Evolutionary conservation across 768 basidiomycete genomes (phyloP).

Genomic region (Holtermannia corniformis): DNA sequence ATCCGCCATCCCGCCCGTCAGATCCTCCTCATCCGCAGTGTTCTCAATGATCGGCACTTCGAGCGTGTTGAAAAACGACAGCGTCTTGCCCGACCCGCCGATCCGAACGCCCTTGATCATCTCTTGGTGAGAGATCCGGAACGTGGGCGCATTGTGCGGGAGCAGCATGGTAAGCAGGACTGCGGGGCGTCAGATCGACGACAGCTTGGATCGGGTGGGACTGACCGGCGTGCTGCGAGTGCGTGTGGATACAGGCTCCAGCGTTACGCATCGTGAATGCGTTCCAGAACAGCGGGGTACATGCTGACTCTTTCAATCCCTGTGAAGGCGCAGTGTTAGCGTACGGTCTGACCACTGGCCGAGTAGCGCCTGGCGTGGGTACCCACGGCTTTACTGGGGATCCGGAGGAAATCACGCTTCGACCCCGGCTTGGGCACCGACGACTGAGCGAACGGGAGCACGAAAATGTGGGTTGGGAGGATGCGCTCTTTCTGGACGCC

Average conservation of each 20-base stretch:
- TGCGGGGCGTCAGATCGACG: constrained; percentile 19
- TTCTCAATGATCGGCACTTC: constrained; percentile 83
- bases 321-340: not conserved
- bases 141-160: constrained; percentile 52
- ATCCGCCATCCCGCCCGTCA: constrained; percentile 76
- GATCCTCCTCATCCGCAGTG: constrained; percentile 79
- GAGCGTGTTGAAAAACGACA: constrained; percentile 77
- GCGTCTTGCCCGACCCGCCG: constrained; percentile 62
- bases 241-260: constrained; percentile 82
- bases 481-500: constrained; percentile 85
- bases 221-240: constrained; percentile 62
- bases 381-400: constrained; percentile 46
- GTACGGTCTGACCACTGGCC: not conserved
- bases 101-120: constrained; percentile 86
- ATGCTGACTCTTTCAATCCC: constrained; percentile 70
- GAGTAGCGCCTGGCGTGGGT: not conserved
- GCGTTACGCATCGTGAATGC: constrained; percentile 70
- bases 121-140: constrained; percentile 81
- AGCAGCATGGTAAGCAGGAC: constrained; percentile 72
- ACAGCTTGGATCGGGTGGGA: not conserved
- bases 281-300: constrained; percentile 87
- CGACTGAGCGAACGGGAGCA: constrained; percentile 65
- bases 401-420: constrained; percentile 67
- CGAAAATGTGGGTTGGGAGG: constrained; percentile 71
- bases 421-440: constrained; percentile 52